Conservation (phyloP, 78 protist species). For the Planoprotostelium fungivorum region DNA sequence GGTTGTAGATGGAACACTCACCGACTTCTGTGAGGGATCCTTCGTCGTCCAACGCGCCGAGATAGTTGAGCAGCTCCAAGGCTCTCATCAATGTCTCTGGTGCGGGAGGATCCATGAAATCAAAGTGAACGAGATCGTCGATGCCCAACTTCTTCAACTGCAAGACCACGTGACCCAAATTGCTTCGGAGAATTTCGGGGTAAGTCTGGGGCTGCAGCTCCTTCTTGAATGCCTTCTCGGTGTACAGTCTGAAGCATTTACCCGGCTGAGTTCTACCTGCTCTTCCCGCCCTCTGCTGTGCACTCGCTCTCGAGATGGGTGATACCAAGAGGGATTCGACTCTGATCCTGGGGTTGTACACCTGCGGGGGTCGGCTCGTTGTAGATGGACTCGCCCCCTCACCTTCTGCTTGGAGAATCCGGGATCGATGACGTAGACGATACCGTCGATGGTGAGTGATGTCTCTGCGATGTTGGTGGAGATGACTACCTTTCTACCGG, state of each 20-base stretch:
- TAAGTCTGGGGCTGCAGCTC: conserved; percentile 86
- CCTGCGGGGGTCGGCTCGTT: too few species aligned
- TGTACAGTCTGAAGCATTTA: conserved; percentile 88
- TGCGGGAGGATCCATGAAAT: conserved; percentile 99
- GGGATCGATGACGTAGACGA: conserved; percentile 99
- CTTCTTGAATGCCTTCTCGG: conserved; percentile 76
- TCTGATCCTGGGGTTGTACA: conserved; percentile 97
- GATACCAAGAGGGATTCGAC: conserved; percentile 96
- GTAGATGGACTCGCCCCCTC: too few species aligned
- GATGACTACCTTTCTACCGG: conserved; percentile 89
- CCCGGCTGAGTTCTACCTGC: conserved; percentile 99
- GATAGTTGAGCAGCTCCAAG: conserved; percentile 89
- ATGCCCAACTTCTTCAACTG: conserved; percentile 91
- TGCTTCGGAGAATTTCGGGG: conserved; percentile 97
- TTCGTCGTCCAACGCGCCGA: conserved; percentile 97
- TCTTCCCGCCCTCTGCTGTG: conserved; percentile 99
- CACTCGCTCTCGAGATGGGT: conserved; percentile 96
- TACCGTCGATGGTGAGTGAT: conserved; percentile 99
- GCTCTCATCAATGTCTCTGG: conserved; percentile 98
- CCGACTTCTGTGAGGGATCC: conserved; percentile 87
- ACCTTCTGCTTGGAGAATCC: conserved; percentile 98
- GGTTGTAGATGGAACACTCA: neutral
- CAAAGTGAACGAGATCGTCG: conserved; percentile 94
- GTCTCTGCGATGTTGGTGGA: conserved; percentile 99
- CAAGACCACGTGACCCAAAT: conserved; percentile 81